phyloP scores from a whole-genome alignment of 805 yeast genomes.

The Yarrowia alimentaria region DNA sequence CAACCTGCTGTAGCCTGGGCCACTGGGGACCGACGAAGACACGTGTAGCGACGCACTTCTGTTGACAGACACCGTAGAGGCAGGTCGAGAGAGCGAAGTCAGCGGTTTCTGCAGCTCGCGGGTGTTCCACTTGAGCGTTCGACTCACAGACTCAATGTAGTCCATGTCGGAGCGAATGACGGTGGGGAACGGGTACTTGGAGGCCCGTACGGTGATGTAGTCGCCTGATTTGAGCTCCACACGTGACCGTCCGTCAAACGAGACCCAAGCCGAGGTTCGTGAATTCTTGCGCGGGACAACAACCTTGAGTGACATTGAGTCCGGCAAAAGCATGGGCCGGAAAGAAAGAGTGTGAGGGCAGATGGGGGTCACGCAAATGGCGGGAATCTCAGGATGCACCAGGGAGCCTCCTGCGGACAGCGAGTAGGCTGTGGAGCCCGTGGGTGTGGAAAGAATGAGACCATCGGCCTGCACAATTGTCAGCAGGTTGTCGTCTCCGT shows the following conservation, averaged over 20 bases:
- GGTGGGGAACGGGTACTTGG: slow-evolving; percentile 90
- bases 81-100: slow-evolving; percentile 45
- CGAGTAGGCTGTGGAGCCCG: slow-evolving; percentile 95
- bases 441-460: slow-evolving; percentile 86
- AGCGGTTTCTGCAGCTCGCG: slow-evolving; percentile 85
- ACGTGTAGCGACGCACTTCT: slow-evolving; percentile 17
- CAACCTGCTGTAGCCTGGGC: slow-evolving; percentile 17
- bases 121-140: slow-evolving; percentile 88
- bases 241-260: slow-evolving; percentile 88
- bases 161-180: slow-evolving; percentile 62
- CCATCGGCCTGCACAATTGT: slow-evolving; percentile 96
- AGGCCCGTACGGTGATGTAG: slow-evolving; percentile 76
- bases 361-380: slow-evolving; percentile 89
- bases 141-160: slow-evolving; percentile 79
- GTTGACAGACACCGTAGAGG: slow-evolving; percentile 18
- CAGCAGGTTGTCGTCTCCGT: slow-evolving; percentile 79
- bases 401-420: slow-evolving; percentile 93
- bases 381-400: slow-evolving; percentile 91
- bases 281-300: slow-evolving; percentile 71
- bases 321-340: slow-evolving; percentile 89
- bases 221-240: slow-evolving; percentile 78
- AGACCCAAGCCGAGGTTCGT: slow-evolving; percentile 90
- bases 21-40: slow-evolving; percentile 10
- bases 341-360: slow-evolving; percentile 95
- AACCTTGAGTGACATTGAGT: slow-evolving; percentile 80